phyloP scores from a whole-genome alignment of 768 basidiomycete genomes.

The Podaxis pistillaris region DNA sequence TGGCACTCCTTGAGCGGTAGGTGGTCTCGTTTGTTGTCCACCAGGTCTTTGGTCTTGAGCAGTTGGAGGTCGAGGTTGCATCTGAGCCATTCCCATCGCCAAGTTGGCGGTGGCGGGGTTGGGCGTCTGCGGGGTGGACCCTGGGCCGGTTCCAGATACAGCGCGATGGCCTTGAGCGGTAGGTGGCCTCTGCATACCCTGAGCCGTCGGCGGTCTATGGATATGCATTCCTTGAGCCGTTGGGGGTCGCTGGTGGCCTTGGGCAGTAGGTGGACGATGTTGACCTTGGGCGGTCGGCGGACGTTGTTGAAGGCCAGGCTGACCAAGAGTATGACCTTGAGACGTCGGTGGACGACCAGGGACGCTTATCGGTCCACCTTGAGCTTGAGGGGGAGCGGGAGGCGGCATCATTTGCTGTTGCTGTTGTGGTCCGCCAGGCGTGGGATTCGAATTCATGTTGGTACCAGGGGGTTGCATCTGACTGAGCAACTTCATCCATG shows the following conservation, averaged over 20 bases:
- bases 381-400: constrained; percentile 22
- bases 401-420: constrained; percentile 31
- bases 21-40: constrained; percentile 18
- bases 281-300: constrained; percentile 12
- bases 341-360: constrained; percentile 9
- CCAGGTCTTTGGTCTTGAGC: constrained; percentile 12
- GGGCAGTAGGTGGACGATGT: constrained; percentile 18
- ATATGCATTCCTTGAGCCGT: constrained; percentile 16
- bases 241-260: constrained; percentile 14
- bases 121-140: constrained; percentile 9
- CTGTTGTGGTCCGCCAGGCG: constrained; percentile 9
- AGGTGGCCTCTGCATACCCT: constrained; percentile 12
- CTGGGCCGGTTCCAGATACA: constrained; percentile 1
- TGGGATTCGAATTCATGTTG: constrained; percentile 19
- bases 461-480: constrained; percentile 23
- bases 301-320: neutral
- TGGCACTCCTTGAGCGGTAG: constrained; percentile 22
- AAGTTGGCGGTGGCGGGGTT: constrained; percentile 3
- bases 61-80: constrained; percentile 9
- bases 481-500: constrained; percentile 21
- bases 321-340: constrained; percentile 3
- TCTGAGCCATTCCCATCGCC: constrained; percentile 7
- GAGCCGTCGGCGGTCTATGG: constrained; percentile 10
- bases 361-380: constrained; percentile 12
- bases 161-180: constrained; percentile 11